Conservation (phyloP, 108 stramenopile species). For the Mayamaea pseudoterrestris region DNA sequence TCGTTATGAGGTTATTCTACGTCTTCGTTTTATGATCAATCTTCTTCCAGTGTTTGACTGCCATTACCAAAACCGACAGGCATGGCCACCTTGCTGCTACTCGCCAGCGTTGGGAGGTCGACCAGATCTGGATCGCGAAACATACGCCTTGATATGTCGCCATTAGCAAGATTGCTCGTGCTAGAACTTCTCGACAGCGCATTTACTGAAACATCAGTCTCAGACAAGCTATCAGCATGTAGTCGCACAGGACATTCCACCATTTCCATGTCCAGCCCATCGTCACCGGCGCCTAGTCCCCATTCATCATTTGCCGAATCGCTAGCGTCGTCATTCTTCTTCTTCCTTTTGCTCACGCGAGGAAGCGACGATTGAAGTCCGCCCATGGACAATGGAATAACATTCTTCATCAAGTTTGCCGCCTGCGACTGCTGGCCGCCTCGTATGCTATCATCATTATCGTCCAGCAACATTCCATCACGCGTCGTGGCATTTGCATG, state of each 20-base stretch:
- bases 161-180: background rate
- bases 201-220: background rate
- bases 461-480: conserved; percentile 2
- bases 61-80: conserved; percentile 36
- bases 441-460: background rate
- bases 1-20: too few species aligned
- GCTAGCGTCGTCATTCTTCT: background rate
- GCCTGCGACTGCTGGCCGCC: background rate
- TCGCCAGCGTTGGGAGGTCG: conserved; percentile 30
- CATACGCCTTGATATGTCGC: conserved; percentile 17
- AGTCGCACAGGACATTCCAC: background rate
- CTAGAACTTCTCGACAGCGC: background rate
- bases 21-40: too few species aligned
- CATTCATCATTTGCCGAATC: background rate
- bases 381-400: conserved; percentile 42
- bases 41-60: too few species aligned
- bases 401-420: conserved; percentile 19
- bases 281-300: too few species aligned
- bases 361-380: conserved; percentile 7
- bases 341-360: background rate
- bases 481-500: conserved; percentile 11
- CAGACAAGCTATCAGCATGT: background rate
- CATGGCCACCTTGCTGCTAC: conserved; percentile 32
- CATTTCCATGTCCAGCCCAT: background rate
- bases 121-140: conserved; percentile 44